Evolutionary conservation across 345 rosid genomes (phyloP).

Genomic region (Diplotaxis tenuifolia): DNA sequence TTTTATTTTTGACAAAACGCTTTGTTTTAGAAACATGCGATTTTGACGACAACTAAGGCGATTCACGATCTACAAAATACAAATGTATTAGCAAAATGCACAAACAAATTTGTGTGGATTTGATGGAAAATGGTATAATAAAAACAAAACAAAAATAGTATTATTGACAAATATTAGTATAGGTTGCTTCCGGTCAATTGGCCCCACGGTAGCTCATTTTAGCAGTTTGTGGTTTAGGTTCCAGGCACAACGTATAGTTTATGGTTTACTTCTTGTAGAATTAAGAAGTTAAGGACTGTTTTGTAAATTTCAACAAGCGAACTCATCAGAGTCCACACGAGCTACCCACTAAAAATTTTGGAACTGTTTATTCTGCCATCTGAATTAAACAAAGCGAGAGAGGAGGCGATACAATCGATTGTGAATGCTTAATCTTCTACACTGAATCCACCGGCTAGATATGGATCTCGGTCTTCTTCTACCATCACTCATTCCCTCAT

Average conservation of each 20-base stretch:
- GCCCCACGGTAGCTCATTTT: neutral
- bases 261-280: neutral
- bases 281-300: neutral
- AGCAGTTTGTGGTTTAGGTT: neutral
- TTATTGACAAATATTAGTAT: too few species aligned
- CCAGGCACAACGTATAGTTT: neutral
- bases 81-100: too few species aligned
- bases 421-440: conserved; percentile 24
- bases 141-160: too few species aligned
- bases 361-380: neutral
- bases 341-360: conserved; percentile 25
- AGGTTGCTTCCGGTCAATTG: too few species aligned
- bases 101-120: too few species aligned
- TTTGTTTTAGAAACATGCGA: too few species aligned
- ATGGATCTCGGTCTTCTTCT: conserved; percentile 57
- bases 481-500: conserved; percentile 51
- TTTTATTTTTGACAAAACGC: too few species aligned
- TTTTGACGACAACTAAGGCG: too few species aligned
- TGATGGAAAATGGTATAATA: too few species aligned
- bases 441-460: neutral
- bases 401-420: conserved; percentile 29
- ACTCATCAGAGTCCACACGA: conserved; percentile 12
- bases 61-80: too few species aligned
- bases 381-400: neutral
- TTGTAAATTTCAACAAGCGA: neutral